A percentile compares a stretch with the other conserved stretches of the same genome.
Conservation (phyloP, 495 filamentous ascomycete species). For the Penicillium canariense region DNA sequence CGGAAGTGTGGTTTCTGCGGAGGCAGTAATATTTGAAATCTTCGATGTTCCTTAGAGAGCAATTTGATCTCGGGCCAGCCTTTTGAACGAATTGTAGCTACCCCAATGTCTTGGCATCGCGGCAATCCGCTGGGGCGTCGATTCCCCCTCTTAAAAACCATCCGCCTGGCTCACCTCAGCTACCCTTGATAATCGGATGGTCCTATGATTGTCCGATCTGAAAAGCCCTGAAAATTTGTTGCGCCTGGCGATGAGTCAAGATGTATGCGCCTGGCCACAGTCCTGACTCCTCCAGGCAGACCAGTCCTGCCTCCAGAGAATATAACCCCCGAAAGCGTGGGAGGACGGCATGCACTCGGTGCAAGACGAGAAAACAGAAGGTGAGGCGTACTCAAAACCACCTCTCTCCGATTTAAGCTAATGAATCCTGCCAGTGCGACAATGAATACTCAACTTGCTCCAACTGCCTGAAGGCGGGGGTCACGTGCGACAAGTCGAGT, state of each 20-base stretch:
- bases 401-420: slow-evolving; percentile 1
- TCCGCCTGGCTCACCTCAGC: background rate
- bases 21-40: too few relatives aligned
- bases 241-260: background rate
- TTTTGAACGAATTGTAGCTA: too few relatives aligned
- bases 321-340: slow-evolving; percentile 51
- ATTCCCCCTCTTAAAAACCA: background rate
- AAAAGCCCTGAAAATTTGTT: background rate
- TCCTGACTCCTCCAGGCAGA: slow-evolving; percentile 20
- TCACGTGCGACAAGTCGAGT: slow-evolving; percentile 47
- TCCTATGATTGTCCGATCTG: too few relatives aligned
- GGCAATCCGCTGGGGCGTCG: background rate
- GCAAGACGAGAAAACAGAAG: slow-evolving; percentile 53
- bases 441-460: slow-evolving; percentile 48
- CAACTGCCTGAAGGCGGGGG: slow-evolving; percentile 50
- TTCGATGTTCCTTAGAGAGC: too few relatives aligned
- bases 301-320: slow-evolving; percentile 27
- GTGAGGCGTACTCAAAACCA: slow-evolving; percentile 13
- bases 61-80: too few relatives aligned
- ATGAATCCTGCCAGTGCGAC: slow-evolving; percentile 32
- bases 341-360: slow-evolving; percentile 51
- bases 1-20: too few relatives aligned
- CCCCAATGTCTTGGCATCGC: slow-evolving; percentile 13
- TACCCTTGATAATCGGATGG: background rate
- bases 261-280: slow-evolving; percentile 21